Base-by-base conservation (phyloP, 495 filamentous ascomycete genomes). In the Talaromyces wortmannii region DNA sequence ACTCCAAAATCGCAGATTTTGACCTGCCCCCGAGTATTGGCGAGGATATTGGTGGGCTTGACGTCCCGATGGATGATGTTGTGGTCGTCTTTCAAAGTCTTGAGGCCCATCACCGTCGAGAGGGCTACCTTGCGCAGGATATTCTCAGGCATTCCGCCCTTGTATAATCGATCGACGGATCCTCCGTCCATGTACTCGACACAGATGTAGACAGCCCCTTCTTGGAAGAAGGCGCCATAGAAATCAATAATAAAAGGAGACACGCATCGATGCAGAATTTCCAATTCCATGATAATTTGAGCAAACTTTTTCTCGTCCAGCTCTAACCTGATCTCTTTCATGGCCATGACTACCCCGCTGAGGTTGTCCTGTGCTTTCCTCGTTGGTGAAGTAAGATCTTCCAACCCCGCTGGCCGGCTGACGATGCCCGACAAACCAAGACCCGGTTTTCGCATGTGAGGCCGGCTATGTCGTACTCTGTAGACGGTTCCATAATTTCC, bases 1-100 rank as follows among this genome's bases (percentile, higher is more conserved):
- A 99, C 94, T 61, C 94, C 94, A 65, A 99, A 99, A 70, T 99
- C 94, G 71, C 94, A 99, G 49, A 99, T 95, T 70, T 99, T 99
- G 69, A 97, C 78, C 63, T 97, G 91, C 3, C 94, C 94, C 47
- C 81, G 78, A 12, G 84, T 88, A 69, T 97, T 97, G 64, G 90
- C 83, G 31, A 99, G 77, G 52, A 99, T 96, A 60, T 99, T 99
- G 15, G 94, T 99, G 13, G 94, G 94, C 66, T 99, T 99, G 56
- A 99, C 95, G 65, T 99, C 94, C 53, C 94, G 85, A 64, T 99
- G 94, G 65, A 99, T 99, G 70, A 99, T 99, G 64, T 97, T 97
- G 74, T 99, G 95, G 52, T 97, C 92, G 57, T 99, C 94, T 65
- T 99, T 99, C 56, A 99, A 73, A 11, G 84, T 79, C 72, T 94